phyloP scores from a whole-genome alignment of 169 alveolate species.

The Plasmodium malariae region DNA sequence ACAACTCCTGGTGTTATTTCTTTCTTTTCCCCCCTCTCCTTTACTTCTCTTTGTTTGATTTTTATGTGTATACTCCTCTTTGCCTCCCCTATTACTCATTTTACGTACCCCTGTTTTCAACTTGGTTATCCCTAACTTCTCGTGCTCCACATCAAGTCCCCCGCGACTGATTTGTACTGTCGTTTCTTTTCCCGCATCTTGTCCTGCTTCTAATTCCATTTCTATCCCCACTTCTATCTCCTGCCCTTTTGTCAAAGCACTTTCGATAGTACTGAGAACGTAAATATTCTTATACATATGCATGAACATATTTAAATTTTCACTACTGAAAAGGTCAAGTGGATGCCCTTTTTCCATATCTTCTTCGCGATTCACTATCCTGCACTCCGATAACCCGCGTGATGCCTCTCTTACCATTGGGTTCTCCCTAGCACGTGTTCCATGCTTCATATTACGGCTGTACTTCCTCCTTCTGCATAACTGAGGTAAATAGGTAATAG shows the following conservation, averaged over 20 bases:
- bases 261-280: slow-evolving; percentile 30
- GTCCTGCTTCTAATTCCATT: not conserved
- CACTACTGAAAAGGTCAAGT: slow-evolving; percentile 26
- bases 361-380: no score
- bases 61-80: not conserved
- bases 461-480: slow-evolving; percentile 35
- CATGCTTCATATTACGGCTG: not conserved
- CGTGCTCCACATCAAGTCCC: no score
- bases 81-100: no score
- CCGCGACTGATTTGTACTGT: not conserved
- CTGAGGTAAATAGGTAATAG: slow-evolving; percentile 55
- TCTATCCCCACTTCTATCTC: not conserved
- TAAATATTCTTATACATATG: slow-evolving; percentile 52
- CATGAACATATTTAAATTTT: slow-evolving; percentile 53
- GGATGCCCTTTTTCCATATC: not conserved
- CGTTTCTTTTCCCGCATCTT: not conserved
- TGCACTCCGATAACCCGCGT: no score
- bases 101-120: no score
- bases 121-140: no score
- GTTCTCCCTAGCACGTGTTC: not conserved
- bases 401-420: not conserved
- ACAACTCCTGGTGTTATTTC: not conserved
- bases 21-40: not conserved
- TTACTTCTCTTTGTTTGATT: not conserved
- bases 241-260: not conserved